A percentile compares a stretch with the other conserved stretches of the same genome.
These are phyloP conservation scores for Lactarius deliciosus DNA, from an alignment of 768 basidiomycete genomes.

Conservation along the genomic window DNA sequence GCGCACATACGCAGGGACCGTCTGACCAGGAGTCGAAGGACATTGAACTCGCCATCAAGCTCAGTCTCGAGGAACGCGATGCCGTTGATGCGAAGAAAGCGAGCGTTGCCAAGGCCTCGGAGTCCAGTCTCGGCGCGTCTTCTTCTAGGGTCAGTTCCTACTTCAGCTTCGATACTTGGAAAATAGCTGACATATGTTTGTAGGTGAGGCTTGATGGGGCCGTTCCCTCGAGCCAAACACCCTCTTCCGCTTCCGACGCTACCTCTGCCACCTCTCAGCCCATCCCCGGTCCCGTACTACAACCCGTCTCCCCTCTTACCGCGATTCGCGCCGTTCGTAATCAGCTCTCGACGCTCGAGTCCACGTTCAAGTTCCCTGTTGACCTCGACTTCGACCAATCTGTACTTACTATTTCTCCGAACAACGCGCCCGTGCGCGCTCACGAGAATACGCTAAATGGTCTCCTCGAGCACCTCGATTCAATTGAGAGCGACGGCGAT, in stretches of 20 bases:
- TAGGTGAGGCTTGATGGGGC: constrained; percentile 9
- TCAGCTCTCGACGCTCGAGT: constrained; percentile 13
- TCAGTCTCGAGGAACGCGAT: constrained; percentile 22
- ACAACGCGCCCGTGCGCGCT: constrained; percentile 59
- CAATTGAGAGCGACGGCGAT: constrained; percentile 64
- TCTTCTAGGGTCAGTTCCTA: constrained; percentile 11
- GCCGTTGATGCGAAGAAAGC: constrained; percentile 8
- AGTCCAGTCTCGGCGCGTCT: constrained; percentile 8
- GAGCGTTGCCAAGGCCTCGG: not conserved
- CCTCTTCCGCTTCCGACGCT: not conserved
- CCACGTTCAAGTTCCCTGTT: constrained; percentile 19
- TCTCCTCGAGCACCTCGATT: constrained; percentile 63
- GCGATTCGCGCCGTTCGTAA: constrained; percentile 15
- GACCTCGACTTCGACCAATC: constrained; percentile 11
- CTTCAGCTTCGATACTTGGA: not conserved
- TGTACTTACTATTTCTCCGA: constrained; percentile 56
- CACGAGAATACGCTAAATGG: constrained; percentile 62
- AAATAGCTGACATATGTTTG: not conserved
- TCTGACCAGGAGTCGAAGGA: constrained; percentile 18
- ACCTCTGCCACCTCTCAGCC: not conserved
- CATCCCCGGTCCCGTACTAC: not conserved
- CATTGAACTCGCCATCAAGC: constrained; percentile 14
- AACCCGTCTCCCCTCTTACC: constrained; percentile 14
- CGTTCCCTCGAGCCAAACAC: not conserved
- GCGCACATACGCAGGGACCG: not conserved